phyloP scores from a whole-genome alignment of 176 grass and related monocot species.

The Rhipidocladum racemiflorum region DNA sequence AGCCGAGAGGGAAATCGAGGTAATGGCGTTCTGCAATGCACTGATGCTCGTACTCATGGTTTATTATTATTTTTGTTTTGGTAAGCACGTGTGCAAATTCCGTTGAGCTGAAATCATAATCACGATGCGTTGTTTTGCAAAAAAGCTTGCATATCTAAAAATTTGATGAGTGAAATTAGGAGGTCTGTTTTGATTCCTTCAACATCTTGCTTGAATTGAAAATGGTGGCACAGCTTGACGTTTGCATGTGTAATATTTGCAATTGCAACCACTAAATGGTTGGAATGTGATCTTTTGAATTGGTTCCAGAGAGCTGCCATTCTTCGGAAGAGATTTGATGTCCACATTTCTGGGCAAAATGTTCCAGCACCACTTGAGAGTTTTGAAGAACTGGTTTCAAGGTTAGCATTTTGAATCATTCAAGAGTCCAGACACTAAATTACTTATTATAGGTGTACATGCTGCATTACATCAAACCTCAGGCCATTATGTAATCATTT shows the following conservation, averaged over 20 bases:
- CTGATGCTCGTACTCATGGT: neutral
- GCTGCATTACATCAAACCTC: neutral
- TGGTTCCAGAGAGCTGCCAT: slow-evolving; percentile 58
- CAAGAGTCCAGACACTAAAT: neutral
- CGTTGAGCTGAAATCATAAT: neutral
- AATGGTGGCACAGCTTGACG: neutral
- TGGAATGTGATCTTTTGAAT: neutral
- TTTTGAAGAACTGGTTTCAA: slow-evolving; percentile 74
- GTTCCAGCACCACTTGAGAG: slow-evolving; percentile 71
- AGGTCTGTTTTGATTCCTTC: neutral
- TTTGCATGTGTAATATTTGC: neutral
- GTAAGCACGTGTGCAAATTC: neutral
- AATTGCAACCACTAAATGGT: neutral
- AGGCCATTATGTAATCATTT: slow-evolving; percentile 1
- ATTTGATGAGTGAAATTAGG: neutral
- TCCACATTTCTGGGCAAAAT: slow-evolving; percentile 88
- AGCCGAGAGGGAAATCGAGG: slow-evolving; percentile 75
- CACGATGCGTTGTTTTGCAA: neutral
- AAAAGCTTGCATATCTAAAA: neutral
- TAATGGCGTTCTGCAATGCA: slow-evolving; percentile 23
- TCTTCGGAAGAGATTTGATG: slow-evolving; percentile 67
- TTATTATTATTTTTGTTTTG: neutral
- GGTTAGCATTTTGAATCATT: slow-evolving; percentile 39
- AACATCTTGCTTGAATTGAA: neutral
- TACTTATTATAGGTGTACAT: neutral